Conservation (phyloP, 345 rosid genomes). For the Sisymbrium irio region DNA sequence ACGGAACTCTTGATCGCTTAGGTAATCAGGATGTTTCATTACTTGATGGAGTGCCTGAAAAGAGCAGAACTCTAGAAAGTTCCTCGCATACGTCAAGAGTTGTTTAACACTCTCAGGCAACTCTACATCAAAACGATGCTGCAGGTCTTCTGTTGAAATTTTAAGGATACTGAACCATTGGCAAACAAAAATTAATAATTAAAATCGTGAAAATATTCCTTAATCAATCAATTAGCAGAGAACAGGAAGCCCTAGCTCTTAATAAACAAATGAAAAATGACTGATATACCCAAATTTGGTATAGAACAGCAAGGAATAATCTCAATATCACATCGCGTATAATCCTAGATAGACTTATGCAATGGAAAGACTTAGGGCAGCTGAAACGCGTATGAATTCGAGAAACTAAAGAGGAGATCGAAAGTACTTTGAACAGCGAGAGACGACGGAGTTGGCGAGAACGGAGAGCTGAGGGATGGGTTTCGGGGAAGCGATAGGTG, state of each 20-base stretch:
- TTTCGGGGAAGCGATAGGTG: slow-evolving; percentile 45
- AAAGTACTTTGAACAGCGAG: slow-evolving; percentile 74
- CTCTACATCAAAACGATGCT: slow-evolving; percentile 70
- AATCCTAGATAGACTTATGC: not conserved
- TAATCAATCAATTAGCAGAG: not conserved
- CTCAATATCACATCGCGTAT: not conserved
- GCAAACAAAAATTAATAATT: not conserved
- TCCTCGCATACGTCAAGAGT: slow-evolving; percentile 62
- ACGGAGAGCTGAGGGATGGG: slow-evolving; percentile 80
- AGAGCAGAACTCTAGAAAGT: slow-evolving; percentile 78
- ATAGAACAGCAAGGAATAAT: not conserved
- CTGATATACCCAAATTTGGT: not conserved
- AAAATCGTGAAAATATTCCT: not conserved
- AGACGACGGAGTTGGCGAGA: slow-evolving; percentile 84
- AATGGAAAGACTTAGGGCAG: slow-evolving; percentile 12
- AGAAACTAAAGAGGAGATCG: not conserved
- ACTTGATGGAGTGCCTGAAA: slow-evolving; percentile 59
- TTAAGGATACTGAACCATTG: slow-evolving; percentile 56
- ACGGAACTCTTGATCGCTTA: slow-evolving; percentile 70
- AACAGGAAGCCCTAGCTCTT: not conserved
- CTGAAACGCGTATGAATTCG: not conserved
- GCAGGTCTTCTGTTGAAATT: slow-evolving; percentile 59
- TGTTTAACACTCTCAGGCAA: slow-evolving; percentile 74
- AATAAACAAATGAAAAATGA: not conserved
- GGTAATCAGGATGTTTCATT: slow-evolving; percentile 50